Evolutionary conservation across 1,139 yeast species (phyloP).

Genomic region (Zygosaccharomyces pseudobailii): DNA sequence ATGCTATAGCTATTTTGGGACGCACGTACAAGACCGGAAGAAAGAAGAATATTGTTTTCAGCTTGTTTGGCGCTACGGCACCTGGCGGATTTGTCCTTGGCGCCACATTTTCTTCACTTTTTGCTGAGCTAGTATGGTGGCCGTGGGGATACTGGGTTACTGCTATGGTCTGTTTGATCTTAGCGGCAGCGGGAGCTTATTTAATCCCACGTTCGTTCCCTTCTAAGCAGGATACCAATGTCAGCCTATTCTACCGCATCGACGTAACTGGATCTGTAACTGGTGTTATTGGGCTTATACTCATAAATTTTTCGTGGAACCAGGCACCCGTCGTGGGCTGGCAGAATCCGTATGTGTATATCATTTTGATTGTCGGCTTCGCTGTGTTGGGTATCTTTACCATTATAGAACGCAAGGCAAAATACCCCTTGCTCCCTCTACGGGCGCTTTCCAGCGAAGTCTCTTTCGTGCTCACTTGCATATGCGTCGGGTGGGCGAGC

Average conservation of each 20-base stretch:
- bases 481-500: constrained; percentile 55
- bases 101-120: constrained; percentile 42
- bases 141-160: constrained; percentile 47
- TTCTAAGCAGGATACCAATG: constrained; percentile 6
- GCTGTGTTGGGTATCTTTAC: constrained; percentile 38
- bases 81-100: constrained; percentile 49
- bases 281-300: constrained; percentile 47
- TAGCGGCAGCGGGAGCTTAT: constrained; percentile 31
- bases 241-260: constrained; percentile 26
- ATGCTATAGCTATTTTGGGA: constrained; percentile 50
- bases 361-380: constrained; percentile 46
- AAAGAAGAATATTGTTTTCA: constrained; percentile 46
- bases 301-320: constrained; percentile 54
- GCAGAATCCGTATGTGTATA: constrained; percentile 46
- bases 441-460: constrained; percentile 40
- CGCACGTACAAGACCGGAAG: constrained; percentile 38
- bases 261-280: constrained; percentile 46
- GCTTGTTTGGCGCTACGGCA: constrained; percentile 46
- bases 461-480: constrained; percentile 43
- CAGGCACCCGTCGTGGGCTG: constrained; percentile 62
- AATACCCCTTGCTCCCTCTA: constrained; percentile 47
- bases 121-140: constrained; percentile 42
- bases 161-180: constrained; percentile 34
- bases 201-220: constrained; percentile 35
- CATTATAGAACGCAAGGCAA: constrained; percentile 36